Base-by-base conservation (phyloP, 768 basidiomycete genomes). In the Postia placenta region DNA sequence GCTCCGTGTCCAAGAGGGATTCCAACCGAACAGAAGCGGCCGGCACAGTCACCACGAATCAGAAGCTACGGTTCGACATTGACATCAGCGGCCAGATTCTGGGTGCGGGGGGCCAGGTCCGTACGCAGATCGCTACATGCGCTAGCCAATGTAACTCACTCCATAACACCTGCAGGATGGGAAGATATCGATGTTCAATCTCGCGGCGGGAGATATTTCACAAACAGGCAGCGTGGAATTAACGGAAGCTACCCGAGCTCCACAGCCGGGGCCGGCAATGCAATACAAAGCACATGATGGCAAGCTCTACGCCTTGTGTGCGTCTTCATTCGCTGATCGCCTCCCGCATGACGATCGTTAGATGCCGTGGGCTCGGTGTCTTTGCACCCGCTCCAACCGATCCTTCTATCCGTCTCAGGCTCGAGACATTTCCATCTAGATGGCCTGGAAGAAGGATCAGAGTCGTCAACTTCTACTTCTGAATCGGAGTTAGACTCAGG, bases 61-160 rank as follows among this genome's bases (percentile, higher is more conserved):
- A 96, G 64, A 79, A 79, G 53, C 68, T 83, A 22, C 64, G 68
- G n/a, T 94, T 95, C 58, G 89, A 89, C 55, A 61, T 94, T 0
- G 90, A 94, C 59, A 47, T 73, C 11, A 69, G 73, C 33, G 91
- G 92, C 1, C 70, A 68, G 40, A 81, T 76, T 66, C 56, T 94
- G 30, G 74, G 73, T 22, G 67, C 75, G 1, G 92, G 92, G 0
- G 81, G 83, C 62, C 77, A 84, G 72, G 90, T 85, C 45, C 35
- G 79, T 66, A 27, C 23, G 22, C 22, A 24, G 7, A n/a, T 33
- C 15, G 30, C 7, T 33, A 33, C 30, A 33, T 33, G 9, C 15
- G 19, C 11, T 20, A 19, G 41, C 22, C 28, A 7, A 33, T 33
- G 30, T 33, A 33, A 14, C 45, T 26, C 14, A 42, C 42, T n/a